Percentiles rank a stretch among this genome's conserved stretches.
phyloP scores from a whole-genome alignment of 805 yeast genomes.

The Millerozyma miso region DNA sequence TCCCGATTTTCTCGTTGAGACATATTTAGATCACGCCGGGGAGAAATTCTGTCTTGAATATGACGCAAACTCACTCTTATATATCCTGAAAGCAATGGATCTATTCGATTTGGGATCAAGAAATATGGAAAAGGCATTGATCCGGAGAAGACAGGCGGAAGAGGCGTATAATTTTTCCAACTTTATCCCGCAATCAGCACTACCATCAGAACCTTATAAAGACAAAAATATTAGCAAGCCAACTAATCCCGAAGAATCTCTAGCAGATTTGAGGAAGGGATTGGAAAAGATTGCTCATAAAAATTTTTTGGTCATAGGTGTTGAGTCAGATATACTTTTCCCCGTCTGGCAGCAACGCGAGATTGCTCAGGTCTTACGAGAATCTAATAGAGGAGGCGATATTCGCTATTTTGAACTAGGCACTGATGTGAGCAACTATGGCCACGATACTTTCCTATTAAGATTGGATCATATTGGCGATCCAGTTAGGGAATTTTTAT shows the following conservation, averaged over 20 bases:
- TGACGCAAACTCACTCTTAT: constrained; percentile 84
- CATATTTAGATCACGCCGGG: constrained; percentile 91
- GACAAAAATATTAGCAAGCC: constrained; percentile 47
- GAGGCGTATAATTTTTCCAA: constrained; percentile 18
- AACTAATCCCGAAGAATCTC: constrained; percentile 51
- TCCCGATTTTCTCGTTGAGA: constrained; percentile 89
- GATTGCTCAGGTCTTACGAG: constrained; percentile 55
- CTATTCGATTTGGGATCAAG: constrained; percentile 69
- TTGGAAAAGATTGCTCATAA: constrained; percentile 57
- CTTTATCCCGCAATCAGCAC: constrained; percentile 14
- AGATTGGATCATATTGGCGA: constrained; percentile 77
- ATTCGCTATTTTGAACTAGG: constrained; percentile 71
- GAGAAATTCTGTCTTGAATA: constrained; percentile 89
- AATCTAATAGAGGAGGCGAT: constrained; percentile 19
- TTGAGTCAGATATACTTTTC: constrained; percentile 86
- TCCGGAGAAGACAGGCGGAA: constrained; percentile 37
- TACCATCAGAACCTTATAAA: constrained; percentile 50
- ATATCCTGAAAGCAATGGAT: constrained; percentile 93
- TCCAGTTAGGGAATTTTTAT: constrained; percentile 63
- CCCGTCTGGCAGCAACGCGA: constrained; percentile 95
- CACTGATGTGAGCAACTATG: constrained; percentile 72
- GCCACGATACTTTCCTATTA: constrained; percentile 86
- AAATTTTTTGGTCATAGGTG: constrained; percentile 78
- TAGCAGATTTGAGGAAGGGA: constrained; percentile 62
- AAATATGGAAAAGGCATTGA: constrained; percentile 42